Percentiles rank a stretch among this genome's conserved stretches.
These are phyloP conservation scores for Usnea hakonensis DNA, from an alignment of 495 filamentous ascomycete species.

Conservation along the genomic window DNA sequence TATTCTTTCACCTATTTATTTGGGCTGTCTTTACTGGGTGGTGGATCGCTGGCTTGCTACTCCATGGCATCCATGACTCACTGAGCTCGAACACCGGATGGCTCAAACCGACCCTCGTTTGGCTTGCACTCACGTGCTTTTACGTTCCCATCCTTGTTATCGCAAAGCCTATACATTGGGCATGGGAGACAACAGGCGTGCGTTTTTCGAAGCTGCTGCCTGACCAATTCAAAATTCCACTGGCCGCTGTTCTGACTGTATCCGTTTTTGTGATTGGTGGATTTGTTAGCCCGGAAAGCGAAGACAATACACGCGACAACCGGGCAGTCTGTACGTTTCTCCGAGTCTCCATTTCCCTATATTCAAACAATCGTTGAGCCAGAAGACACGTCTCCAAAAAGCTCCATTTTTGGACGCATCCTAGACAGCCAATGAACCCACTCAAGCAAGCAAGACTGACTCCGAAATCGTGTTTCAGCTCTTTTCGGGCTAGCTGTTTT, in stretches of 20 bases:
- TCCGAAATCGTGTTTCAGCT: conserved; percentile 61
- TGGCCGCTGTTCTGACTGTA: conserved; percentile 52
- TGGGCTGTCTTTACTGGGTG: conserved; percentile 61
- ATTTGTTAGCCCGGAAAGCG: conserved; percentile 60
- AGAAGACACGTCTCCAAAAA: too few species aligned
- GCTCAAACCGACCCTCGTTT: conserved; percentile 79
- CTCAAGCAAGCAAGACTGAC: too few species aligned
- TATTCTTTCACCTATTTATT: conserved; percentile 42
- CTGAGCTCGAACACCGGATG: conserved; percentile 45
- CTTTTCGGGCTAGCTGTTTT: conserved; percentile 74
- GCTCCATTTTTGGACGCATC: too few species aligned
- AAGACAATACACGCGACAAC: conserved; percentile 61
- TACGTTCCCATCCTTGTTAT: conserved; percentile 61
- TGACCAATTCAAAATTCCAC: conserved; percentile 49
- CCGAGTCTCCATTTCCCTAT: not conserved
- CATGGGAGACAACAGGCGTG: conserved; percentile 58
- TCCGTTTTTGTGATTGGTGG: conserved; percentile 66
- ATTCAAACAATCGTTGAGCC: not conserved
- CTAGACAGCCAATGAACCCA: too few species aligned
- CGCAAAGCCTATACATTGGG: conserved; percentile 52
- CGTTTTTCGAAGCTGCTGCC: conserved; percentile 50
- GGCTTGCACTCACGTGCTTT: conserved; percentile 63
- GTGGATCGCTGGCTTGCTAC: conserved; percentile 78
- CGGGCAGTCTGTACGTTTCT: not conserved
- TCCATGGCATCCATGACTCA: conserved; percentile 57